Percentiles rank a stretch among this genome's conserved stretches.
These are phyloP conservation scores for Salinomyces thailandicus DNA, from an alignment of 2,329 filamentous ascomycete genomes.

Conservation along the genomic window DNA sequence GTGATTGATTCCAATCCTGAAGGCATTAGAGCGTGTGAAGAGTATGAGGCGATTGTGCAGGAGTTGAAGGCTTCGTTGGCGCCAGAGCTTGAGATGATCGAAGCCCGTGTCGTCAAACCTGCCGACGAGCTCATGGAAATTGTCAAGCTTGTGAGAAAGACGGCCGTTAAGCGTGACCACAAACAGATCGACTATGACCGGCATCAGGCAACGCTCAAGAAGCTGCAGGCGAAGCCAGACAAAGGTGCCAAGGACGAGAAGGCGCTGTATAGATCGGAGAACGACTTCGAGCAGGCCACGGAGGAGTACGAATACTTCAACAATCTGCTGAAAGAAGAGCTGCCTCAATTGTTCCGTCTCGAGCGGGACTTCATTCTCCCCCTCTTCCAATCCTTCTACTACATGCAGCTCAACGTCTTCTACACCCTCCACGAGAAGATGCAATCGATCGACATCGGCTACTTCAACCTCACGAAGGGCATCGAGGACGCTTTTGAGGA, in stretches of 20 bases:
- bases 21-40: slow-evolving; percentile 88
- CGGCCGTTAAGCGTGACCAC: slow-evolving; percentile 80
- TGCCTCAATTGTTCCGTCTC: slow-evolving; percentile 80
- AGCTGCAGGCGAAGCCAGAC: slow-evolving; percentile 95
- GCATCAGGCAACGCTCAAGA: slow-evolving; percentile 72
- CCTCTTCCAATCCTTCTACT: slow-evolving; percentile 98
- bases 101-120: slow-evolving; percentile 78
- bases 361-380: slow-evolving; percentile 94
- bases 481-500: slow-evolving; percentile 83
- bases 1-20: slow-evolving; percentile 78
- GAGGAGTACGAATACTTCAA: slow-evolving; percentile 98
- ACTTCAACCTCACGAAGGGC: slow-evolving; percentile 85
- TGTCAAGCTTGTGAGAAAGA: slow-evolving; percentile 90
- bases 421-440: slow-evolving; percentile 97
- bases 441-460: slow-evolving; percentile 94
- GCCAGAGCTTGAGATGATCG: slow-evolving; percentile 96
- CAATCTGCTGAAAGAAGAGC: slow-evolving; percentile 87
- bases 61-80: slow-evolving; percentile 80
- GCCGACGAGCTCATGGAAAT: slow-evolving; percentile 89
- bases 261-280: slow-evolving; percentile 89
- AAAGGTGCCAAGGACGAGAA: slow-evolving; percentile 95
- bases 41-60: slow-evolving; percentile 84
- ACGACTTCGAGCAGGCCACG: slow-evolving; percentile 79
- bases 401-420: slow-evolving; percentile 99
- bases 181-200: slow-evolving; percentile 96